Base-by-base conservation (phyloP, 75 land plant genomes). In the Pinus tabuliformis region DNA sequence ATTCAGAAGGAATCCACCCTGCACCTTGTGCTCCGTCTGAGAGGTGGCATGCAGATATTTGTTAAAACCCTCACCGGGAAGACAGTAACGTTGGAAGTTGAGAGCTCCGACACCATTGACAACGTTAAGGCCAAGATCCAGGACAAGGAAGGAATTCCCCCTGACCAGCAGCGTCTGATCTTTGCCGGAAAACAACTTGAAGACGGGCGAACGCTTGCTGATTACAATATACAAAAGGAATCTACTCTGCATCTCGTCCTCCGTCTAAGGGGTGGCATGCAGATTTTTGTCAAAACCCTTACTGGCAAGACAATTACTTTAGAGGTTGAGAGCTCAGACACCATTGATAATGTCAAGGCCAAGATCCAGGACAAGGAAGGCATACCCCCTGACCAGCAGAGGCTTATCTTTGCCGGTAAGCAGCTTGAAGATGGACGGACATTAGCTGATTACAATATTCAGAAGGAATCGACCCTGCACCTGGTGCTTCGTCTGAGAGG, bases 211-310 rank as follows among this genome's bases (percentile, higher is more conserved):
- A 78, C 79, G 14, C 22, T 78, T 36, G 79, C 42, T n/a, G 37
- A 78, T 56, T 78, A 78, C 24, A 58, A 58, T 78, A 78, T 73
- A 20, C 79, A 78, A 18, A 72, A 74, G 80, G 80, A 78, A 28
- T 72, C 60, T 22, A 73, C 62, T 12, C 21, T 78, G 36, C 24
- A 73, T 56, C 60, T 78, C 13, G 77, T 78, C 26, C 76, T 78
- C 20, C 75, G 62, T 0, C 76, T 77, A 1, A 21, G 78, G 6
- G 78, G 33, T 33, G 33, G 33, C 33, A 33, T 33, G 33, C 33
- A 33, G 33, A 33, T 33, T 33, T 33, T 33, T 33, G 0, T 33
- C 33, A 33, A 33, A 33, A 33, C 33, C 33, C 33, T 33, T 2
- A 33, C 33, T 33, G 33, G 33, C 1, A 33, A 33, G 33, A 33